phyloP scores from a whole-genome alignment of 1,284 basidiomycete species.

The Lentinula novae-zelandiae region DNA sequence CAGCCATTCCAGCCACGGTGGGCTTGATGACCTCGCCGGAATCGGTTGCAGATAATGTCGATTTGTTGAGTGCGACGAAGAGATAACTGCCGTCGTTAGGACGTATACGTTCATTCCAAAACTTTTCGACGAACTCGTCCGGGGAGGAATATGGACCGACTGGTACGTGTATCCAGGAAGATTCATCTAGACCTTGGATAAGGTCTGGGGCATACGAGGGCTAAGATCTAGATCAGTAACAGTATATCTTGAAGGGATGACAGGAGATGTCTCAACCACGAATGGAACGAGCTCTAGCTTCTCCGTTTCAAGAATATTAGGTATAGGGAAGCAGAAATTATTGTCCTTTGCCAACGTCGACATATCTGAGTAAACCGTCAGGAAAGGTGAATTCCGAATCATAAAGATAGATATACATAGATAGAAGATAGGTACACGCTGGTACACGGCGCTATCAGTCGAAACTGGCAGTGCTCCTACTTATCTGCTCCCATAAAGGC shows the following conservation, averaged over 20 bases:
- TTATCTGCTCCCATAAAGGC: no score
- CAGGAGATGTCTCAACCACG: constrained; percentile 22
- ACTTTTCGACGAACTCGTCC: constrained; percentile 29
- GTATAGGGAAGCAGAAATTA: constrained; percentile 32
- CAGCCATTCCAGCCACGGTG: constrained; percentile 38
- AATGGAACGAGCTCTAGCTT: constrained; percentile 32
- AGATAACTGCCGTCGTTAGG: neutral
- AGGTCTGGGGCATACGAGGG: constrained; percentile 18
- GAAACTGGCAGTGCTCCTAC: no score
- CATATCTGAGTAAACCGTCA: no score
- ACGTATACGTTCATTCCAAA: constrained; percentile 12
- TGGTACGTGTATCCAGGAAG: constrained; percentile 33
- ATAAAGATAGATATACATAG: no score
- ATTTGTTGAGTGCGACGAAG: neutral
- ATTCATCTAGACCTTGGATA: constrained; percentile 9
- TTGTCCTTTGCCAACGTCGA: neutral
- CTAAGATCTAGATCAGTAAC: constrained; percentile 15
- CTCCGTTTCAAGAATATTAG: constrained; percentile 29
- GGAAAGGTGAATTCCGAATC: no score
- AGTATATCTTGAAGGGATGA: neutral
- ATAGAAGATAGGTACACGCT: no score
- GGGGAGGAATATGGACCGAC: constrained; percentile 35
- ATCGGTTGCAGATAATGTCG: neutral
- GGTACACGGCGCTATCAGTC: no score
- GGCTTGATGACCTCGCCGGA: neutral